Conservation (phyloP, 140 eudicot species). For the Flaveria floridana region DNA sequence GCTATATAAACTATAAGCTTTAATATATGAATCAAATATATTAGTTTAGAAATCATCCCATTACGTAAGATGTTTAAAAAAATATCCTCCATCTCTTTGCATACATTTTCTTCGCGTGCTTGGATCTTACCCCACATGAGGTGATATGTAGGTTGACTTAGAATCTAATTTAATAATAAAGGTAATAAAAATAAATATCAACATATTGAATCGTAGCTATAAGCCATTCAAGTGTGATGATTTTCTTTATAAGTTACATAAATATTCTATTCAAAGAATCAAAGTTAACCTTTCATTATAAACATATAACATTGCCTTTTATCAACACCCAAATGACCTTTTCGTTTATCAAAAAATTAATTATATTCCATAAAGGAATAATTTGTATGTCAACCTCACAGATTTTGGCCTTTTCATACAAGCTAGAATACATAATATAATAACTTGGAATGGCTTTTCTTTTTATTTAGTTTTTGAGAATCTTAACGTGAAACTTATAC, state of each 20-base stretch:
- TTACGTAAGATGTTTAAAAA: too few species aligned
- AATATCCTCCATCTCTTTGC: background rate
- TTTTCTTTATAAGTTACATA: background rate
- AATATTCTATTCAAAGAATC: conserved; percentile 10
- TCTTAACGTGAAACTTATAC: conserved; percentile 9
- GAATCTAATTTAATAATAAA: background rate
- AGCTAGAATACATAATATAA: background rate
- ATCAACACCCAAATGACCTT: conserved; percentile 30
- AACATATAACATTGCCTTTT: conserved; percentile 23
- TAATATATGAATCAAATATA: background rate
- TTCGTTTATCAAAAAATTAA: conserved; percentile 4
- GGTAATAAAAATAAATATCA: background rate
- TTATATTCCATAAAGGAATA: conserved; percentile 14
- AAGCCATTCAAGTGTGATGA: background rate
- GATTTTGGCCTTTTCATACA: conserved; percentile 14
- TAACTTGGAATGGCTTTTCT: conserved; percentile 3
- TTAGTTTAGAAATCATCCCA: background rate
- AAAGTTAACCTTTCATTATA: conserved; percentile 31
- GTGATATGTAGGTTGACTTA: conserved; percentile 5
- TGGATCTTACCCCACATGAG: conserved; percentile 1
- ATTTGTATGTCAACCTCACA: conserved; percentile 15
- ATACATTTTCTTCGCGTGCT: background rate
- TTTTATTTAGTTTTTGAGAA: conserved; percentile 1
- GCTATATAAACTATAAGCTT: background rate
- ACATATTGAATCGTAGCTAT: background rate